phyloP scores from a whole-genome alignment of 2,329 filamentous ascomycete species.

The Trichophyton rubrum region DNA sequence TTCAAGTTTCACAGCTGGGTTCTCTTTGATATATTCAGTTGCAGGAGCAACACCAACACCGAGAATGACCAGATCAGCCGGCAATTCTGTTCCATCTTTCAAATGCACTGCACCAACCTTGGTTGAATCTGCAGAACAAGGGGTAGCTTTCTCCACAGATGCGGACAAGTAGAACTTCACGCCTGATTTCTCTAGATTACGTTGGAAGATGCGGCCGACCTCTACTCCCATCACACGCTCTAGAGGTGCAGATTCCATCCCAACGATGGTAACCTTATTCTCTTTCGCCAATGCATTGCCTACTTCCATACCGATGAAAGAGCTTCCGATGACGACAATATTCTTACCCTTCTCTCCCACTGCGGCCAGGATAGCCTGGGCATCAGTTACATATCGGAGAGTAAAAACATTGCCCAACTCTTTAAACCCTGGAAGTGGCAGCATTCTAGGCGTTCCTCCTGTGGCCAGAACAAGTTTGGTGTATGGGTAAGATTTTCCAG shows the following conservation, averaged over 20 bases:
- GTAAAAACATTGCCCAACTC: slow-evolving; percentile 78
- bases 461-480: slow-evolving; percentile 84
- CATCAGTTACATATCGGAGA: slow-evolving; percentile 64
- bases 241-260: slow-evolving; percentile 75
- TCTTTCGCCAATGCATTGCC: slow-evolving; percentile 67
- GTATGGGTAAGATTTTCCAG: slow-evolving; percentile 60
- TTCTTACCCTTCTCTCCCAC: slow-evolving; percentile 78
- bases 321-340: slow-evolving; percentile 80
- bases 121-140: slow-evolving; percentile 53
- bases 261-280: slow-evolving; percentile 75
- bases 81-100: slow-evolving; percentile 72
- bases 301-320: slow-evolving; percentile 98
- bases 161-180: slow-evolving; percentile 79
- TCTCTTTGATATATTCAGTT: slow-evolving; percentile 68
- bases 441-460: slow-evolving; percentile 60
- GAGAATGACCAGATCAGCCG: slow-evolving; percentile 80
- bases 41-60: slow-evolving; percentile 81
- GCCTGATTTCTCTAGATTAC: slow-evolving; percentile 67
- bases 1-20: slow-evolving; percentile 56
- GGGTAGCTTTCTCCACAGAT: slow-evolving; percentile 67
- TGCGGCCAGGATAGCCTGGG: slow-evolving; percentile 62
- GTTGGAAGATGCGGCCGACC: slow-evolving; percentile 70
- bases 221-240: slow-evolving; percentile 73
- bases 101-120: slow-evolving; percentile 70
- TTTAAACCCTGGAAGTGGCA: slow-evolving; percentile 78